phyloP scores from a whole-genome alignment of 306 rosid species.

The Hylodesmum podocarpum region DNA sequence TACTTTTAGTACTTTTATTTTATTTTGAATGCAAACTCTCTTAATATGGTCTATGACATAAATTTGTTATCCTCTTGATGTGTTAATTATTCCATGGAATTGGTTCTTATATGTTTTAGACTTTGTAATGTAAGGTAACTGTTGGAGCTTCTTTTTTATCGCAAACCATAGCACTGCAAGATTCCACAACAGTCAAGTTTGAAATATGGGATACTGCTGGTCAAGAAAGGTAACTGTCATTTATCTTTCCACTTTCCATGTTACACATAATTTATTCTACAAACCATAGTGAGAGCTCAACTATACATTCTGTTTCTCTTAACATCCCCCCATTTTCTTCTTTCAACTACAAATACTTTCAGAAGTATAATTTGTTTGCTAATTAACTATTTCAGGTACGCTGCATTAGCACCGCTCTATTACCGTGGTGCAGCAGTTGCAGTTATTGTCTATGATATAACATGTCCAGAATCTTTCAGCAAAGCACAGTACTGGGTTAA shows the following conservation, averaged over 20 bases:
- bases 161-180: conserved; percentile 98
- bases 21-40: conserved; percentile 2
- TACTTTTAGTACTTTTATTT: not conserved
- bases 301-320: not conserved
- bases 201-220: conserved; percentile 99
- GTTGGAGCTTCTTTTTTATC: conserved; percentile 99
- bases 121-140: conserved; percentile 74
- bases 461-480: conserved; percentile 86
- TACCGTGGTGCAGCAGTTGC: conserved; percentile 98
- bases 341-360: conserved; percentile 22
- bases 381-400: conserved; percentile 64
- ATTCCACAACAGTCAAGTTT: conserved; percentile 97
- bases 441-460: conserved; percentile 92
- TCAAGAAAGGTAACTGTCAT: conserved; percentile 78
- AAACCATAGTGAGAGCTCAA: not conserved
- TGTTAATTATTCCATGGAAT: conserved; percentile 4
- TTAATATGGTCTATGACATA: not conserved
- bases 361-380: conserved; percentile 16
- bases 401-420: conserved; percentile 95
- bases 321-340: not conserved
- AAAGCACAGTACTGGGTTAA: conserved; percentile 99
- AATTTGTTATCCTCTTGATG: conserved; percentile 3
- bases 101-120: conserved; percentile 29
- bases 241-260: conserved; percentile 12
- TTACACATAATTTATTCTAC: not conserved